These are phyloP conservation scores for Candida saitoana DNA, from an alignment of 805 yeast genomes.

Conservation along the genomic window DNA sequence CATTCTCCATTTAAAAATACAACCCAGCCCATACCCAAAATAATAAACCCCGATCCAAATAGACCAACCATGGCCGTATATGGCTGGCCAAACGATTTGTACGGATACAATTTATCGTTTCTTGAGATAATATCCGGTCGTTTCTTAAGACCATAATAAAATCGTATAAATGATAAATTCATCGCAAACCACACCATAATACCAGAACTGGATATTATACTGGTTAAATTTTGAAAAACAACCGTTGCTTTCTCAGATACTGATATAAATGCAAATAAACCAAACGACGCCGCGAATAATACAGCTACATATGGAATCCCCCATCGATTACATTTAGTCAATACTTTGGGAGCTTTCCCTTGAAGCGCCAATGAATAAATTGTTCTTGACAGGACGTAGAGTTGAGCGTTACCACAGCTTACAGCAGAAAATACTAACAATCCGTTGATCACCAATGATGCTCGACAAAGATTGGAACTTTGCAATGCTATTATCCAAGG, in stretches of 20 bases:
- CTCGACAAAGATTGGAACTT: conserved; percentile 32
- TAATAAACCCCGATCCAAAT: conserved; percentile 47
- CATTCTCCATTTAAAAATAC: conserved; percentile 56
- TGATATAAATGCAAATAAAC: conserved; percentile 57
- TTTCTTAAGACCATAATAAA: conserved; percentile 55
- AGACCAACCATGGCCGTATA: conserved; percentile 62
- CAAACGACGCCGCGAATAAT: conserved; percentile 56
- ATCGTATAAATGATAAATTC: conserved; percentile 60
- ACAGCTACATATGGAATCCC: conserved; percentile 79
- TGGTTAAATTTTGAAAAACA: conserved; percentile 64
- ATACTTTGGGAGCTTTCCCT: conserved; percentile 58
- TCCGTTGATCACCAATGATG: conserved; percentile 39
- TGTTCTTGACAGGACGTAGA: conserved; percentile 42
- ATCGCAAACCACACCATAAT: conserved; percentile 77
- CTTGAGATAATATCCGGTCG: conserved; percentile 64
- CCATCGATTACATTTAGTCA: conserved; percentile 52
- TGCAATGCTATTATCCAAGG: conserved; percentile 45
- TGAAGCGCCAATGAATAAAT: conserved; percentile 40
- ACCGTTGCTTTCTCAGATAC: conserved; percentile 53
- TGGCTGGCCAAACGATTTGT: conserved; percentile 67
- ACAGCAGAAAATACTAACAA: conserved; percentile 45
- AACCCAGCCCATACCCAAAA: conserved; percentile 57
- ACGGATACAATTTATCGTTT: conserved; percentile 63
- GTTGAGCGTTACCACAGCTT: conserved; percentile 43
- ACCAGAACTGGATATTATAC: conserved; percentile 69